A percentile compares a stretch with the other conserved stretches of the same genome.
Conservation (phyloP, 2,329 filamentous ascomycete species). For the Fusarium gaditjirri region DNA sequence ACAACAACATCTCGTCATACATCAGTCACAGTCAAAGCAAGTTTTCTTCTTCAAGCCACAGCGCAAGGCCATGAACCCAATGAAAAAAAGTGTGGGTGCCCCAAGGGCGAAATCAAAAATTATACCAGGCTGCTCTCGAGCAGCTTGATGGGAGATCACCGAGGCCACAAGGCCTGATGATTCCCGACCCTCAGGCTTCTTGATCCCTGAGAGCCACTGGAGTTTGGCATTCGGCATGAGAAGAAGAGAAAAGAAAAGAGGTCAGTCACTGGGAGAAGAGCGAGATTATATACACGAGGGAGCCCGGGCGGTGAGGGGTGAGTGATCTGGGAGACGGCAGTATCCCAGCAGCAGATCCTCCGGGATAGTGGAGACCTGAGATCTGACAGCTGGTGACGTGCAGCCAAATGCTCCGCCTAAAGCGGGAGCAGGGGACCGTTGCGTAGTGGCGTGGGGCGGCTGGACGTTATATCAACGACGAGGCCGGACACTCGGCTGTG, state of each 20-base stretch:
- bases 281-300: neutral
- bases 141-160: neutral
- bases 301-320: conserved; percentile 12
- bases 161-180: neutral
- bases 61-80: conserved; percentile 27
- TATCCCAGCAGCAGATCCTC: conserved; percentile 2
- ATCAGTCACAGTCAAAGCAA: neutral
- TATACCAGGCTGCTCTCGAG: neutral
- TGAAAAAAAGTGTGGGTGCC: conserved; percentile 22
- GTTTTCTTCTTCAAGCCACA: conserved; percentile 37
- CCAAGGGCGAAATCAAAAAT: conserved; percentile 23
- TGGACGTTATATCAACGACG: conserved; percentile 8
- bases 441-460: neutral
- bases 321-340: conserved; percentile 22
- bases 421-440: neutral
- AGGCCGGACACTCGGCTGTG: conserved; percentile 17
- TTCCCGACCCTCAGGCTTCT: conserved; percentile 20
- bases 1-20: neutral
- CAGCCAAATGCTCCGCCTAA: neutral
- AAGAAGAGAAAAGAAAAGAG: conserved; percentile 5
- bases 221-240: neutral
- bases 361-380: neutral
- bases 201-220: conserved; percentile 25
- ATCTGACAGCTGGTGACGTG: neutral
- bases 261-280: neutral